Percentiles rank a stretch among this genome's conserved stretches.
Conservation (phyloP, 805 yeast species). For the Starmera quercuum region DNA sequence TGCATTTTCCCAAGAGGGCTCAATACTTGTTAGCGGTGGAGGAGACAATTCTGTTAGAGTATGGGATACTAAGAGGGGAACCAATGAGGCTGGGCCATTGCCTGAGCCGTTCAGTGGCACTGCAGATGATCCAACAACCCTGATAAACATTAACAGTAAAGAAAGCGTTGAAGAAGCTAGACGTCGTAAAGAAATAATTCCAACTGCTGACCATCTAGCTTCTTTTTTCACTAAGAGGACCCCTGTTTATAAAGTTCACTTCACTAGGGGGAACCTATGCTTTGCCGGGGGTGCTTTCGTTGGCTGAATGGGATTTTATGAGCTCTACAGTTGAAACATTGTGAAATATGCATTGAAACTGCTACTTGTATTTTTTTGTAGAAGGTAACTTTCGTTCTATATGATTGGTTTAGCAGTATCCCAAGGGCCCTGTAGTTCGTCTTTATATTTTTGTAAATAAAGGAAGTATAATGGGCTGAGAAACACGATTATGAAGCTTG, state of each 20-base stretch:
- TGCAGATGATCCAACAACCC: constrained; percentile 24
- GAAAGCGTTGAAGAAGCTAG: constrained; percentile 38
- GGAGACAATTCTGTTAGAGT: constrained; percentile 90
- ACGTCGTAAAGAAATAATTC: constrained; percentile 62
- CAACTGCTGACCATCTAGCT: constrained; percentile 85
- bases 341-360: background rate
- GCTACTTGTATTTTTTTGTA: too few species aligned
- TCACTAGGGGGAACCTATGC: constrained; percentile 85
- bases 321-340: background rate
- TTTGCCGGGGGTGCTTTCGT: constrained; percentile 86
- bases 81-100: constrained; percentile 68
- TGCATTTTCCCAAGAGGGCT: constrained; percentile 80
- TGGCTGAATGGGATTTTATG: constrained; percentile 5
- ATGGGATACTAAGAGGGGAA: constrained; percentile 90
- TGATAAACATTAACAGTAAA: constrained; percentile 18
- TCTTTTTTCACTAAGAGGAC: constrained; percentile 91
- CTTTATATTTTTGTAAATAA: constrained; percentile 68
- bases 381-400: constrained; percentile 15
- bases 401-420: constrained; percentile 75
- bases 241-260: constrained; percentile 88
- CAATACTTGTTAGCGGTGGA: constrained; percentile 83
- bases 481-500: constrained; percentile 41
- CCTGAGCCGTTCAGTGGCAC: constrained; percentile 59
- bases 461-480: constrained; percentile 67
- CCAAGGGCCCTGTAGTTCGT: constrained; percentile 90